These are phyloP conservation scores for Basipetospora chlamydospora DNA, from an alignment of 2,329 filamentous ascomycete species.

Conservation along the genomic window DNA sequence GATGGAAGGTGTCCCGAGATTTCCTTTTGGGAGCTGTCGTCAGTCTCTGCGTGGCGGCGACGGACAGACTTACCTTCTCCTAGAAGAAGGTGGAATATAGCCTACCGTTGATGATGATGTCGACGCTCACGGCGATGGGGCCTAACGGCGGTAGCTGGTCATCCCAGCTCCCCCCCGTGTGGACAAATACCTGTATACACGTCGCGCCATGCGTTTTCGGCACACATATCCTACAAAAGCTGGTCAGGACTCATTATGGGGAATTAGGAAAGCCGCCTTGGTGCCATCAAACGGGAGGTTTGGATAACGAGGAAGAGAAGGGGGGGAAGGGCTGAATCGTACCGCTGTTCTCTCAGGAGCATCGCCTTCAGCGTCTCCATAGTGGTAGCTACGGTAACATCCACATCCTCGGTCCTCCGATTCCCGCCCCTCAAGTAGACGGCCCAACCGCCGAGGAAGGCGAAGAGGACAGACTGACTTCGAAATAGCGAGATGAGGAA, in stretches of 20 bases:
- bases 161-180: constrained; percentile 5
- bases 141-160: constrained; percentile 1
- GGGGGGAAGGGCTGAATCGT: neutral
- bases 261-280: too few relatives aligned
- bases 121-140: constrained; percentile 4
- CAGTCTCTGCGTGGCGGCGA: too few relatives aligned
- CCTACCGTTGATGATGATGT: constrained; percentile 5
- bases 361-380: constrained; percentile 2
- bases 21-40: constrained; percentile 2
- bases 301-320: neutral
- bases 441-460: constrained; percentile 6
- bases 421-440: constrained; percentile 5
- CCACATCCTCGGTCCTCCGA: constrained; percentile 5
- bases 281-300: too few relatives aligned
- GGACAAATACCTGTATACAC: constrained; percentile 6
- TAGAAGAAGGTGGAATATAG: neutral
- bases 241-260: too few relatives aligned
- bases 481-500: constrained; percentile 5
- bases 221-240: constrained; percentile 3
- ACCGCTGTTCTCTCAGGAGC: constrained; percentile 4
- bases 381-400: constrained; percentile 3
- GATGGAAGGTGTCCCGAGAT: neutral
- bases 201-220: constrained; percentile 3
- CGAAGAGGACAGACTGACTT: constrained; percentile 3
- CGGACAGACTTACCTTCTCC: too few relatives aligned